Percentiles rank a stretch among this genome's conserved stretches.
Conservation (phyloP, 1,139 yeast species). For the Debaryomyces udenii region DNA sequence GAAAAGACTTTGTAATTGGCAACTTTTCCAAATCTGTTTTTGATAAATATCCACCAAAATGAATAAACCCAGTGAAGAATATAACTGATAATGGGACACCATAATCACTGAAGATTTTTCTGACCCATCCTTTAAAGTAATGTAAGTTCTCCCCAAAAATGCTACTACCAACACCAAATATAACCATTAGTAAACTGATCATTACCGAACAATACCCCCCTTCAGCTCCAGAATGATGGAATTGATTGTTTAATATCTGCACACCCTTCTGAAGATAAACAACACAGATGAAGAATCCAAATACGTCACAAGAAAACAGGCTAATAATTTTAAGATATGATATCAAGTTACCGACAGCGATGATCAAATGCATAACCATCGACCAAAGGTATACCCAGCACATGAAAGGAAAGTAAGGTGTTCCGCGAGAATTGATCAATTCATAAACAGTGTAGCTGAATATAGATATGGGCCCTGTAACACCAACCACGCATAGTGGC, state of each 20-base stretch:
- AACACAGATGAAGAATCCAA: conserved; percentile 87
- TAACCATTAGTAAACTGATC: conserved; percentile 70
- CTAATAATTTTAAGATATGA: conserved; percentile 74
- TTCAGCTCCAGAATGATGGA: conserved; percentile 44
- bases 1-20: conserved; percentile 73
- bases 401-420: conserved; percentile 89
- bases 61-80: conserved; percentile 89
- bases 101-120: conserved; percentile 82
- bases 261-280: conserved; percentile 93
- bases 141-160: conserved; percentile 63
- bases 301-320: conserved; percentile 85
- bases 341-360: conserved; percentile 74
- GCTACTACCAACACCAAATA: conserved; percentile 71
- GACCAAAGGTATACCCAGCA: conserved; percentile 95
- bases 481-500: conserved; percentile 96
- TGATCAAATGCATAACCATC: conserved; percentile 73
- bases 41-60: conserved; percentile 77
- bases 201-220: conserved; percentile 79
- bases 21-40: conserved; percentile 56
- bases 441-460: conserved; percentile 92
- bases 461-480: conserved; percentile 91
- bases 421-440: conserved; percentile 63
- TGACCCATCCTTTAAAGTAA: conserved; percentile 56
- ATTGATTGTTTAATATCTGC: conserved; percentile 76
- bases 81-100: conserved; percentile 82